Evolutionary conservation across 495 filamentous ascomycete species (phyloP).

Genomic region (Aspergillus diversus): DNA sequence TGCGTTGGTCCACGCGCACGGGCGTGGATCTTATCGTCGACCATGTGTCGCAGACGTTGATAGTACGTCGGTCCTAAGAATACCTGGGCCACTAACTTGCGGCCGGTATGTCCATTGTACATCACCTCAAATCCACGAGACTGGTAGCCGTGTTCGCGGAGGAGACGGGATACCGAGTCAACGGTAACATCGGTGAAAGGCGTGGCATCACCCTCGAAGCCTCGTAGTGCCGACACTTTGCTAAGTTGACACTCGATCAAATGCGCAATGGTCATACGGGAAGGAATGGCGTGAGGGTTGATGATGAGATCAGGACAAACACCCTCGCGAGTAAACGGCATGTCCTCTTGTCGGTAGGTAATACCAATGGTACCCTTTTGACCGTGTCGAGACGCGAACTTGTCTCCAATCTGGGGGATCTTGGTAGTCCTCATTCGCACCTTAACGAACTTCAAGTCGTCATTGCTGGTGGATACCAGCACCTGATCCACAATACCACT

Average conservation of each 20-base stretch:
- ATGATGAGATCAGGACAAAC: conserved; percentile 95
- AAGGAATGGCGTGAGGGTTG: conserved; percentile 99
- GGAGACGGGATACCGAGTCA: conserved; percentile 83
- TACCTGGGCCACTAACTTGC: conserved; percentile 89
- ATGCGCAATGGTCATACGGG: conserved; percentile 99
- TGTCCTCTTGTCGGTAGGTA: conserved; percentile 95
- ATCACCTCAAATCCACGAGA: conserved; percentile 96
- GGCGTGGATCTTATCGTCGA: conserved; percentile 99
- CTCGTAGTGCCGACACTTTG: conserved; percentile 89
- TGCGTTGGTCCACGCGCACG: conserved; percentile 93
- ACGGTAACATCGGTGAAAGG: conserved; percentile 98
- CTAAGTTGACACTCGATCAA: conserved; percentile 98
- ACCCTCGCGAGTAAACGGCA: conserved; percentile 95
- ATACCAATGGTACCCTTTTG: conserved; percentile 99
- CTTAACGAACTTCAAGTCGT: conserved; percentile 90
- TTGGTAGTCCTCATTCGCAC: conserved; percentile 97
- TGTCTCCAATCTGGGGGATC: conserved; percentile 97
- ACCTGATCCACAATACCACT: conserved; percentile 96
- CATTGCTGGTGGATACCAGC: conserved; percentile 82
- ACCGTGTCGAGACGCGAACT: conserved; percentile 98
- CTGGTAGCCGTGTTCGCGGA: conserved; percentile 94
- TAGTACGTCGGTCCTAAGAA: conserved; percentile 99
- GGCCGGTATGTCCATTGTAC: conserved; percentile 97
- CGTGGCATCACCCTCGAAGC: conserved; percentile 94
- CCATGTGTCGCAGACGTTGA: conserved; percentile 98